Conservation (phyloP, 202 grass and related monocot genomes). For the Cymbopogon flexuosus region DNA sequence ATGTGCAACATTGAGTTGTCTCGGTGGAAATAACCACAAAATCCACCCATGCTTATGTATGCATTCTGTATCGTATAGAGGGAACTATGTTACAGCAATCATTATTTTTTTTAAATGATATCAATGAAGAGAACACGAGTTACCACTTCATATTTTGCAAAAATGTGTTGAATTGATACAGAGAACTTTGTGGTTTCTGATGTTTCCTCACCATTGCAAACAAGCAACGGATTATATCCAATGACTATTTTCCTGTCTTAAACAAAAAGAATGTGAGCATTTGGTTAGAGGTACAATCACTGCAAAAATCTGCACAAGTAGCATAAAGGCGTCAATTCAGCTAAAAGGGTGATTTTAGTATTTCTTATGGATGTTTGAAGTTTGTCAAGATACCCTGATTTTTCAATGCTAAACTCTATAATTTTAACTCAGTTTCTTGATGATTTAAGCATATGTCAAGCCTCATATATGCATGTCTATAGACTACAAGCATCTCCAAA, state of each 20-base stretch:
- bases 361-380: not conserved
- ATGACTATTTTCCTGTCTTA: conserved; percentile 77
- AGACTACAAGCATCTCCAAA: not conserved
- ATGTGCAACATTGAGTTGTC: conserved; percentile 48
- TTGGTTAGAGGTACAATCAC: not conserved
- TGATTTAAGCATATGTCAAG: not conserved
- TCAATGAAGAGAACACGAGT: not conserved
- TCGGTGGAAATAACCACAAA: conserved; percentile 42
- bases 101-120: too few species aligned
- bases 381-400: not conserved
- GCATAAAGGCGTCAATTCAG: not conserved
- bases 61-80: conserved; percentile 41
- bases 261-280: conserved; percentile 27
- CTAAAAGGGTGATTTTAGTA: not conserved
- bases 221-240: conserved; percentile 58
- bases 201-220: conserved; percentile 43
- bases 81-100: not conserved
- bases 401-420: not conserved
- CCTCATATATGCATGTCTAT: not conserved
- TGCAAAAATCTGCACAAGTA: not conserved
- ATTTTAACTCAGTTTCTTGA: not conserved
- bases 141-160: conserved; percentile 71
- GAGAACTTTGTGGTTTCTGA: conserved; percentile 36
- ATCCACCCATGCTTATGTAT: conserved; percentile 53
- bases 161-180: conserved; percentile 39